These are phyloP conservation scores for Myxozyma monticola DNA, from an alignment of 805 yeast species.

Conservation along the genomic window DNA sequence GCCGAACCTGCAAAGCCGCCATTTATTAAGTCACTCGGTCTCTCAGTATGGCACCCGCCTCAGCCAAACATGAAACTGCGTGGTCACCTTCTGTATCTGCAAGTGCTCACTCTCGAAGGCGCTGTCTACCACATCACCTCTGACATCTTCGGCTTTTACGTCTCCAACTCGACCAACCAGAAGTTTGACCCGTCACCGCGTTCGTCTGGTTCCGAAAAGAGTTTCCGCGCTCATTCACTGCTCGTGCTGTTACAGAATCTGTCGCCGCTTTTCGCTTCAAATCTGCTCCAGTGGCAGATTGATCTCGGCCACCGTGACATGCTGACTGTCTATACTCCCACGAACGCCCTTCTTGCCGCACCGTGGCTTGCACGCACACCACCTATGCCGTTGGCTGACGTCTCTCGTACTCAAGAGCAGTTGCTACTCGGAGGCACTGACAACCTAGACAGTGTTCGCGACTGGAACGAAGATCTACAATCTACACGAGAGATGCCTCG, in stretches of 20 bases:
- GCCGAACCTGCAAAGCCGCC: constrained; percentile 15
- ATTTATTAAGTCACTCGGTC: constrained; percentile 56
- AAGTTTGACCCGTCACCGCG: constrained; percentile 66
- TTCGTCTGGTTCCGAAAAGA: background rate
- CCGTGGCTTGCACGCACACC: constrained; percentile 68
- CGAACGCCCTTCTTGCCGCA: constrained; percentile 57
- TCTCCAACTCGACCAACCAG: constrained; percentile 65
- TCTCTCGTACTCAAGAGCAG: constrained; percentile 59
- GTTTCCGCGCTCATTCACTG: constrained; percentile 47
- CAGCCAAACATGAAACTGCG: constrained; percentile 57
- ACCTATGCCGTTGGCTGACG: constrained; percentile 50
- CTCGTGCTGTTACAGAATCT: constrained; percentile 59
- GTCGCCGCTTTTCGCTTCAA: constrained; percentile 62
- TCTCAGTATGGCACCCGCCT: constrained; percentile 88
- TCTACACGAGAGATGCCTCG: constrained; percentile 68
- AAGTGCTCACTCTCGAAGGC: constrained; percentile 75
- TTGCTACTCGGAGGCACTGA: constrained; percentile 57
- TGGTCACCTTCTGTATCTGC: constrained; percentile 82
- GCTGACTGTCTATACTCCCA: constrained; percentile 52
- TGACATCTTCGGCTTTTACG: constrained; percentile 73
- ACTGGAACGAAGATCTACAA: constrained; percentile 92
- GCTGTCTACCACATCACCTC: constrained; percentile 79
- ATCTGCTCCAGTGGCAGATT: constrained; percentile 54
- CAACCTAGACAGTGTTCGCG: constrained; percentile 60
- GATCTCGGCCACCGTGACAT: constrained; percentile 36